Conservation (phyloP, 2,329 filamentous ascomycete species). For the Torrubiella hemipterigena region DNA sequence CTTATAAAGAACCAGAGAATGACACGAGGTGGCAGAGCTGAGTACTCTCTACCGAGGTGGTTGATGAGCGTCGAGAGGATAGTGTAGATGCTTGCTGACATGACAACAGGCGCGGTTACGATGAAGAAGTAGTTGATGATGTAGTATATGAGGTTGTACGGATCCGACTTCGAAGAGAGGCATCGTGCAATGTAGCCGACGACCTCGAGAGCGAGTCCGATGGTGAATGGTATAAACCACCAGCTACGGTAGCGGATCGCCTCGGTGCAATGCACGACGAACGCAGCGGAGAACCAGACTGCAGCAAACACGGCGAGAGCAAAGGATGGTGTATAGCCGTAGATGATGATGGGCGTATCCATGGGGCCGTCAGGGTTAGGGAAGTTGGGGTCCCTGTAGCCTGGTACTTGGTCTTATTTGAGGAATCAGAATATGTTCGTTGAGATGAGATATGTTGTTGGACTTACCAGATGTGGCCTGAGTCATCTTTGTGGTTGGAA, state of each 20-base stretch:
- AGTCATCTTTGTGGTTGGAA: too few relatives aligned
- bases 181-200: conserved; percentile 36
- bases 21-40: conserved; percentile 29
- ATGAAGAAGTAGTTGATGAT: conserved; percentile 51
- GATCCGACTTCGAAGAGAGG: conserved; percentile 35
- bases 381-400: conserved; percentile 40
- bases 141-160: conserved; percentile 42
- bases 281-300: conserved; percentile 28
- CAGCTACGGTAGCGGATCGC: conserved; percentile 25
- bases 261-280: conserved; percentile 23
- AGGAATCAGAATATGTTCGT: too few relatives aligned
- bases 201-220: conserved; percentile 34
- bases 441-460: too few relatives aligned
- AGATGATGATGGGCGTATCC: conserved; percentile 37
- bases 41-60: conserved; percentile 27
- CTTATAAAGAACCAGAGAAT: conserved; percentile 43
- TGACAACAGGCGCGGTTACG: conserved; percentile 45
- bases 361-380: conserved; percentile 31
- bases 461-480: too few relatives aligned
- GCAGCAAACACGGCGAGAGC: conserved; percentile 28
- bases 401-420: too few relatives aligned
- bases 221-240: conserved; percentile 32
- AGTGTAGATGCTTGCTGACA: conserved; percentile 44
- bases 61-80: conserved; percentile 37
- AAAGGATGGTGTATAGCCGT: conserved; percentile 36